These are phyloP conservation scores for Lactarius deliciosus DNA, from an alignment of 768 basidiomycete species.

Conservation along the genomic window DNA sequence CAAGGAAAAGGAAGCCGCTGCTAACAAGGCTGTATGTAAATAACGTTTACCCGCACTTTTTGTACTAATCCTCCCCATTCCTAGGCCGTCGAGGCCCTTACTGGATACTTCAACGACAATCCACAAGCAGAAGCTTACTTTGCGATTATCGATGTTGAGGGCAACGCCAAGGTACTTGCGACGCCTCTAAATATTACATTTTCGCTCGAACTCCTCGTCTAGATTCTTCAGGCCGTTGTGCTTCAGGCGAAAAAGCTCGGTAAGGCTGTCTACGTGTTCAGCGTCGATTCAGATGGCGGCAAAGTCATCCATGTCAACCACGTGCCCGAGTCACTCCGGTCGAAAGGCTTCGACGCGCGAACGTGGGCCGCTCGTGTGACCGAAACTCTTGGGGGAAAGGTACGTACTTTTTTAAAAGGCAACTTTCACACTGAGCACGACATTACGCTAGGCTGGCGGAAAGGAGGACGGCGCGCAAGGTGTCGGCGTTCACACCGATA, in stretches of 20 bases:
- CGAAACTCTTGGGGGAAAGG: slow-evolving; percentile 89
- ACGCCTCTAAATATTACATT: neutral
- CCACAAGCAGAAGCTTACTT: slow-evolving; percentile 69
- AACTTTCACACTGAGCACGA: neutral
- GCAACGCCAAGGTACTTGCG: slow-evolving; percentile 73
- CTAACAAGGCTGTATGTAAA: slow-evolving; percentile 68
- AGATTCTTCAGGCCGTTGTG: slow-evolving; percentile 77
- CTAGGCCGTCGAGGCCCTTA: slow-evolving; percentile 69
- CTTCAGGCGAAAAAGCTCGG: slow-evolving; percentile 75
- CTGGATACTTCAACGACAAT: slow-evolving; percentile 75
- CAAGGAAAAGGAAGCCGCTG: slow-evolving; percentile 76
- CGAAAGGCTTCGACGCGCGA: slow-evolving; percentile 75
- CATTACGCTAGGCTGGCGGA: slow-evolving; percentile 72
- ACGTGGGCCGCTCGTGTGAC: slow-evolving; percentile 82
- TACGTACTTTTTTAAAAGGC: slow-evolving; percentile 36
- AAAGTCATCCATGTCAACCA: slow-evolving; percentile 90
- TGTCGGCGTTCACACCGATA: slow-evolving; percentile 65
- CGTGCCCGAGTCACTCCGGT: slow-evolving; percentile 62
- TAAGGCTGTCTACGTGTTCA: slow-evolving; percentile 90
- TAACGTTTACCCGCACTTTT: neutral
- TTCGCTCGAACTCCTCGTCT: slow-evolving; percentile 11
- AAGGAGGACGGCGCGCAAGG: slow-evolving; percentile 93
- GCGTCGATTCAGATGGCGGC: slow-evolving; percentile 60
- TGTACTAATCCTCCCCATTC: slow-evolving; percentile 1
- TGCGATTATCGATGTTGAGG: slow-evolving; percentile 69